Percentiles rank a stretch among this genome's conserved stretches.
These are phyloP conservation scores for Mycena pura DNA, from an alignment of 768 basidiomycete species.

Conservation along the genomic window DNA sequence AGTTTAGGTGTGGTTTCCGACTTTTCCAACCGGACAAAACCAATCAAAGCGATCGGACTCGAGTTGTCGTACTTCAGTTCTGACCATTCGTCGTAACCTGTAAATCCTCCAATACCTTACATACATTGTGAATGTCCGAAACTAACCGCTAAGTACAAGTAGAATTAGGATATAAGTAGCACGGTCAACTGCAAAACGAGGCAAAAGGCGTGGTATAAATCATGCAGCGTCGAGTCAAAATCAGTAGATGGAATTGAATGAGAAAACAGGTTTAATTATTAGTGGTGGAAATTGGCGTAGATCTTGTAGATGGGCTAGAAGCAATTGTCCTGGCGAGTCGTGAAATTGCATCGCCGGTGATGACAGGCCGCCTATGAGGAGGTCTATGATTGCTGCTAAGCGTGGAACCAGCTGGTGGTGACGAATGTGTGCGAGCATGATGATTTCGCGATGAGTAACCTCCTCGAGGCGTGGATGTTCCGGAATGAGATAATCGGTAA, in stretches of 20 bases:
- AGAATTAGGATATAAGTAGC: slow-evolving; percentile 19
- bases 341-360: slow-evolving; percentile 76
- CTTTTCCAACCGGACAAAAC: slow-evolving; percentile 81
- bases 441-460: slow-evolving; percentile 44
- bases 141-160: slow-evolving; percentile 15
- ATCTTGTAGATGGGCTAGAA: slow-evolving; percentile 33
- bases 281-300: slow-evolving; percentile 28
- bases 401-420: slow-evolving; percentile 54
- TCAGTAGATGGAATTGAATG: not conserved
- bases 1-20: slow-evolving; percentile 93
- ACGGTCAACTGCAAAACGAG: not conserved
- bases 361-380: slow-evolving; percentile 66
- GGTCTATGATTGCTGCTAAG: slow-evolving; percentile 44
- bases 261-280: slow-evolving; percentile 32
- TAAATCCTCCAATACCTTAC: slow-evolving; percentile 1
- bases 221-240: not conserved
- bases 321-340: slow-evolving; percentile 67
- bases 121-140: slow-evolving; percentile 15
- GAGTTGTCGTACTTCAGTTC: slow-evolving; percentile 94
- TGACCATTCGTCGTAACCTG: slow-evolving; percentile 25
- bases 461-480: slow-evolving; percentile 51
- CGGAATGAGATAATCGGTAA: slow-evolving; percentile 48
- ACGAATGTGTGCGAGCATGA: slow-evolving; percentile 70
- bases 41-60: slow-evolving; percentile 89
- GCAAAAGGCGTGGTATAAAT: not conserved